phyloP scores from a whole-genome alignment of 768 basidiomycete genomes.

The Tubosaeta sp. region DNA sequence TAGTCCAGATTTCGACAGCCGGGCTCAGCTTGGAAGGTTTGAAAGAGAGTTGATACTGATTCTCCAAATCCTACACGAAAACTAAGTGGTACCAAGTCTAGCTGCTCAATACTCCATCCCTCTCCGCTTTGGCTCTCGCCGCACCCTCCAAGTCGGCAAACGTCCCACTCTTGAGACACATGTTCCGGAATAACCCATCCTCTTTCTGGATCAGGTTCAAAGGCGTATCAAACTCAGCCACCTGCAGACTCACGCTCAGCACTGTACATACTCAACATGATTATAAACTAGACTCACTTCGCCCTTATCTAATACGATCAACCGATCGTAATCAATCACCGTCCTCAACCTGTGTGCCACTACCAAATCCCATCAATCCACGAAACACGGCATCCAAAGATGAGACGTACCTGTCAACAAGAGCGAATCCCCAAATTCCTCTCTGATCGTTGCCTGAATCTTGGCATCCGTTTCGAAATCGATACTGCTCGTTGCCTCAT shows the following conservation, averaged over 20 bases:
- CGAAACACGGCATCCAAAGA: no score
- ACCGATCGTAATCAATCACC: conserved; percentile 75
- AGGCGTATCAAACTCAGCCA: conserved; percentile 71
- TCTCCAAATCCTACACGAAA: no score
- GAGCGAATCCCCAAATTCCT: conserved; percentile 75
- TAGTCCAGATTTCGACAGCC: no score
- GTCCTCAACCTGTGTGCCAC: conserved; percentile 73
- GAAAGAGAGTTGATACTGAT: no score
- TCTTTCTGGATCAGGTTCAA: conserved; percentile 59
- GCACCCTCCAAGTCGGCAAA: conserved; percentile 56
- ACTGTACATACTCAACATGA: neutral
- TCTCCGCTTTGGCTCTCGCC: conserved; percentile 42
- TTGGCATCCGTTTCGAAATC: conserved; percentile 87
- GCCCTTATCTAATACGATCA: conserved; percentile 67
- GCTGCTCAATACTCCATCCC: neutral
- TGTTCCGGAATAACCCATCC: conserved; percentile 60
- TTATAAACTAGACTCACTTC: conserved; percentile 16
- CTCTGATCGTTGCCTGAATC: conserved; percentile 83
- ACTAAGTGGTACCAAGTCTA: no score
- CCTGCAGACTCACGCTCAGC: conserved; percentile 14
- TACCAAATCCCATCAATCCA: conserved; percentile 8
- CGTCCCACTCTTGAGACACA: conserved; percentile 70
- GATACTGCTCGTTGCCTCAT: conserved; percentile 84
- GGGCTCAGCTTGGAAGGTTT: no score
- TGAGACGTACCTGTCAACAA: conserved; percentile 59